Conservation (phyloP, 768 basidiomycete species). For the Kockovaella imperatae region DNA sequence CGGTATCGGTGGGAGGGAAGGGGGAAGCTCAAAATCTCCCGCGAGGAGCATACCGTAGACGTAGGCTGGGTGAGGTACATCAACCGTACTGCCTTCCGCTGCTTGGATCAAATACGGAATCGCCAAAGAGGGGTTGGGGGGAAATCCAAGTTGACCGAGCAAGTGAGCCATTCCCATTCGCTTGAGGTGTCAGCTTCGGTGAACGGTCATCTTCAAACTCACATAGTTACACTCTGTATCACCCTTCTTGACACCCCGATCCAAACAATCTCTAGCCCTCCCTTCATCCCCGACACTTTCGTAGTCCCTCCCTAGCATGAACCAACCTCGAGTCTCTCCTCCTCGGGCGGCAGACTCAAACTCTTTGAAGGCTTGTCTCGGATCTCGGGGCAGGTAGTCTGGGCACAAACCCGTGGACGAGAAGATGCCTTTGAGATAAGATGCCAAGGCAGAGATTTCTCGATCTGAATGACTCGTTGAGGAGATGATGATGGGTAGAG, state of each 20-base stretch:
- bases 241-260: slow-evolving; percentile 64
- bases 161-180: slow-evolving; percentile 89
- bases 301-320: slow-evolving; percentile 81
- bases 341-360: slow-evolving; percentile 74
- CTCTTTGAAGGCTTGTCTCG: slow-evolving; percentile 75
- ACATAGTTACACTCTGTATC: slow-evolving; percentile 79
- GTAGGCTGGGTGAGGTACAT: slow-evolving; percentile 72
- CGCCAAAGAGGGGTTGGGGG: slow-evolving; percentile 53
- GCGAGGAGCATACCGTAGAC: slow-evolving; percentile 67
- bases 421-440: slow-evolving; percentile 69
- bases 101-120: slow-evolving; percentile 68
- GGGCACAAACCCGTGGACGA: slow-evolving; percentile 56
- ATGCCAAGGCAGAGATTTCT: slow-evolving; percentile 59
- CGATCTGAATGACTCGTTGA: slow-evolving; percentile 39
- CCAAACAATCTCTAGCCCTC: slow-evolving; percentile 77
- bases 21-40: slow-evolving; percentile 63
- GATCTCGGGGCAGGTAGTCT: slow-evolving; percentile 57
- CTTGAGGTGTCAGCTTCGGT: slow-evolving; percentile 45
- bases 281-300: slow-evolving; percentile 67
- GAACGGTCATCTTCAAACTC: slow-evolving; percentile 31
- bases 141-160: slow-evolving; percentile 71
- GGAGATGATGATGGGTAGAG: slow-evolving; percentile 52
- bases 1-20: slow-evolving; percentile 48
- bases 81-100: slow-evolving; percentile 62
- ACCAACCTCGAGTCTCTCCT: slow-evolving; percentile 79